These are phyloP conservation scores for Irpex sp. DNA, from an alignment of 1,284 basidiomycete species.

Conservation along the genomic window DNA sequence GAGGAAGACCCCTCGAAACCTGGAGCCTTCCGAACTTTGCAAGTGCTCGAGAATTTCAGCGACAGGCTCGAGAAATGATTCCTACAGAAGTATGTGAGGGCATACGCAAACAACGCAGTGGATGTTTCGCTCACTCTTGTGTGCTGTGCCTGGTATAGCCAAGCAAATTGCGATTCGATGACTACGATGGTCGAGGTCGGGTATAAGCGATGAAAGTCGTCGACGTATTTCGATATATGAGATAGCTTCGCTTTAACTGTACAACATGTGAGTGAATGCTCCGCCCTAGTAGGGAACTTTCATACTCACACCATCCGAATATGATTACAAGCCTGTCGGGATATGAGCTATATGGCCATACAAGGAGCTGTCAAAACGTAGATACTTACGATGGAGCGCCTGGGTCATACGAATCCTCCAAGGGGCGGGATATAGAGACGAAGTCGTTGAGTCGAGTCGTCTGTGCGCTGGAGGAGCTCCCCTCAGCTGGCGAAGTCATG, in stretches of 20 bases:
- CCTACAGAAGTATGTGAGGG: neutral
- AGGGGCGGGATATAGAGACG: conserved; percentile 4
- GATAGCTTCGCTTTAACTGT: conserved; percentile 9
- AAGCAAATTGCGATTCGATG: conserved; percentile 8
- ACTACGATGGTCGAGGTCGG: conserved; percentile 11
- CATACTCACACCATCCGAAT: conserved; percentile 14
- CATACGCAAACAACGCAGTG: neutral
- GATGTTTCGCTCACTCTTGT: conserved; percentile 2
- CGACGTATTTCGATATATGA: conserved; percentile 12
- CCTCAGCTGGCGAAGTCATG: neutral
- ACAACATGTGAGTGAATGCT: neutral
- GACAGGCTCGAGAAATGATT: conserved; percentile 10
- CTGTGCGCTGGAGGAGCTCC: neutral
- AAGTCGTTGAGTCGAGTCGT: conserved; percentile 6
- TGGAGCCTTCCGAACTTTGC: neutral
- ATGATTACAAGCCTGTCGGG: conserved; percentile 7
- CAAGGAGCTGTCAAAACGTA: neutral
- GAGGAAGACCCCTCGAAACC: conserved; percentile 9
- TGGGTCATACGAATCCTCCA: conserved; percentile 1
- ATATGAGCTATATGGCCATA: no score
- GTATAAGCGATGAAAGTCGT: conserved; percentile 4
- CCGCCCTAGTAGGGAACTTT: no score
- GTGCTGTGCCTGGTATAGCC: conserved; percentile 9
- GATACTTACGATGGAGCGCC: conserved; percentile 7
- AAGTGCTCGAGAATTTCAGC: conserved; percentile 10